These are phyloP conservation scores for Penicillium chermesinum DNA, from an alignment of 495 filamentous ascomycete species.

Conservation along the genomic window DNA sequence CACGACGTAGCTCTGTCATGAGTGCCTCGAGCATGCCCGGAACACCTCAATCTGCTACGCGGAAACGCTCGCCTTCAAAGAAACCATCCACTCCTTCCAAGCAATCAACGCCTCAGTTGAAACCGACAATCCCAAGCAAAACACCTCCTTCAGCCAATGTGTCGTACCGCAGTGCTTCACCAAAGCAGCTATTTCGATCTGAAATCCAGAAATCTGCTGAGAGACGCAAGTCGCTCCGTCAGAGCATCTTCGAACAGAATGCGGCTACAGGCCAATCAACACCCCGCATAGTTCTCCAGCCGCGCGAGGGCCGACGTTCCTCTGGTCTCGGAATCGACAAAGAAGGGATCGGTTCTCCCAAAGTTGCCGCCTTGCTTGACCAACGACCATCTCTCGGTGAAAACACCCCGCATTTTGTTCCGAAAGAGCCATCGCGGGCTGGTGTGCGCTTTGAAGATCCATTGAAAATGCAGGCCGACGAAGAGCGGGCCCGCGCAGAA, in stretches of 20 bases:
- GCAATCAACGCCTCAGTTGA: slow-evolving; percentile 45
- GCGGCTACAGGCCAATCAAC: slow-evolving; percentile 52
- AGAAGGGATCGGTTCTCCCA: slow-evolving; percentile 72
- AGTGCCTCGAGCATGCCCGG: slow-evolving; percentile 42
- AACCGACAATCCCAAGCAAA: slow-evolving; percentile 48
- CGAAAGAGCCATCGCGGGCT: slow-evolving; percentile 38
- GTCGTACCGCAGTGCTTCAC: slow-evolving; percentile 45
- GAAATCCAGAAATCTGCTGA: slow-evolving; percentile 41
- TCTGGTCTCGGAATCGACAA: slow-evolving; percentile 73
- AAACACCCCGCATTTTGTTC: slow-evolving; percentile 55
- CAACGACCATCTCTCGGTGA: slow-evolving; percentile 68
- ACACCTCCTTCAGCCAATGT: slow-evolving; percentile 47
- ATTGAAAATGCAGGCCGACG: slow-evolving; percentile 58
- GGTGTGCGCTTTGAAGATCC: slow-evolving; percentile 65
- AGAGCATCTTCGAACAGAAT: slow-evolving; percentile 56
- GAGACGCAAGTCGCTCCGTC: slow-evolving; percentile 31
- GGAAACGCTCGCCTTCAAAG: slow-evolving; percentile 33
- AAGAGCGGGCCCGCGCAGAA: slow-evolving; percentile 61
- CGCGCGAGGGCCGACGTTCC: slow-evolving; percentile 55
- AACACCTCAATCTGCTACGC: slow-evolving; percentile 20
- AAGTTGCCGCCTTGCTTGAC: slow-evolving; percentile 67
- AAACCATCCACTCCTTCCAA: slow-evolving; percentile 47
- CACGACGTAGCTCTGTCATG: slow-evolving; percentile 46
- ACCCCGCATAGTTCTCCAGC: slow-evolving; percentile 61
- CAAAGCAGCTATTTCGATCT: slow-evolving; percentile 49